A percentile compares a stretch with the other conserved stretches of the same genome.
Evolutionary conservation across 2,329 filamentous ascomycete genomes (phyloP).

Genomic region (Chaetothyriales sp.): DNA sequence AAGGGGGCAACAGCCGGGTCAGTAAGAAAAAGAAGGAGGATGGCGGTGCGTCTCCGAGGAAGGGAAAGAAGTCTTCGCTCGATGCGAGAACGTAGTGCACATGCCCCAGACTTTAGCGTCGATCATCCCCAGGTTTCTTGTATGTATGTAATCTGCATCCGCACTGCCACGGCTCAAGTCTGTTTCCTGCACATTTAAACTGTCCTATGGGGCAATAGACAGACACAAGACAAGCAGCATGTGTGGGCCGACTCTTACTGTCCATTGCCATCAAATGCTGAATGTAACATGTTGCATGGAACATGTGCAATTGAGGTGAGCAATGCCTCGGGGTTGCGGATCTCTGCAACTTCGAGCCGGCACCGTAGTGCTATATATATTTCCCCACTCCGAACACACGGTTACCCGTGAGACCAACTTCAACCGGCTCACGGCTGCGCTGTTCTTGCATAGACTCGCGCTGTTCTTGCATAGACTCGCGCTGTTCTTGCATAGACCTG

Average conservation of each 20-base stretch:
- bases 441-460: not conserved
- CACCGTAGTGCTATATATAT: slow-evolving; percentile 10
- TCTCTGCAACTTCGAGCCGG: slow-evolving; percentile 11
- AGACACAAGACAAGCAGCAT: too few relatives aligned
- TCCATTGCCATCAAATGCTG: not conserved
- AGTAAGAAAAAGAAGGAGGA: slow-evolving; percentile 26
- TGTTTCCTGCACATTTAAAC: not conserved
- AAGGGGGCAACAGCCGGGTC: slow-evolving; percentile 30
- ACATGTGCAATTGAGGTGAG: not conserved
- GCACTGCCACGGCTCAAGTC: not conserved
- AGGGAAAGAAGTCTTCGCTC: slow-evolving; percentile 12
- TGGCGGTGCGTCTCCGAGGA: slow-evolving; percentile 4
- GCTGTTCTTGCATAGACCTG: not conserved
- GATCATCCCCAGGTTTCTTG: too few relatives aligned
- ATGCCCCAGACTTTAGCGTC: too few relatives aligned
- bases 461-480: not conserved
- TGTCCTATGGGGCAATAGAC: not conserved
- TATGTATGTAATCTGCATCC: too few relatives aligned
- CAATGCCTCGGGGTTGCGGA: not conserved
- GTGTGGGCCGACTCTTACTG: too few relatives aligned
- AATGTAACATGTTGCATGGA: not conserved
- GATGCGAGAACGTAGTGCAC: slow-evolving; percentile 8
- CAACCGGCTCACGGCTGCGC: not conserved
- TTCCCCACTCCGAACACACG: not conserved
- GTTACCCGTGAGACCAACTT: not conserved